Evolutionary conservation across 2,329 filamentous ascomycete species (phyloP), one percentile per base, ranked within the genome.

Genomic region (Trichophyton rubrum): DNA sequence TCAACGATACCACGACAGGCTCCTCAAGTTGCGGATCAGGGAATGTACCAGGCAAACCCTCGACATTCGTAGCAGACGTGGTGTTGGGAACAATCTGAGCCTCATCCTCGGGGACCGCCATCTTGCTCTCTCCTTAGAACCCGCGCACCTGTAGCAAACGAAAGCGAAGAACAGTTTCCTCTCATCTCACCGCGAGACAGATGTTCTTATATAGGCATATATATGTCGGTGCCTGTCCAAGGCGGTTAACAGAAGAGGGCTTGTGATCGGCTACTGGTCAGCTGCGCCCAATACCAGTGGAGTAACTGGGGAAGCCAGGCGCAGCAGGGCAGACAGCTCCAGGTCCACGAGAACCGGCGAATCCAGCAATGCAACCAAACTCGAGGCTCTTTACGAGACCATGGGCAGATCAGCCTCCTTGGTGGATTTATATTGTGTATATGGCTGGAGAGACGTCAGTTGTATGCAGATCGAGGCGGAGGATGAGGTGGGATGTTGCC

Each of bases 41-140:
- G 62, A 77, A 81, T n/a, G 76, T 74, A 56, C 80, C 79, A 20
- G 79, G 78, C 2, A 80, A 74, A 33, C 73, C 71, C 49, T 77
- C 72, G 17, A 45, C 47, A 49, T 40, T 56, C 6, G 60, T n/a
- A 17, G n/a, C 13, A 11, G 8, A 11, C 2, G 24, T 55, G 6
- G 51, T 17, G 27, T 35, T 33, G 6, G 30, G 4, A 43, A 51
- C 9, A 40, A 47, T 13, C n/a, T 56, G 41, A 30, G 59, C 20
- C 8, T 55, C 30, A 15, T 55, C 51, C 33, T 20, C 27, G 4
- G 33, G 3, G n/a, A 35, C 27, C n/a, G 47, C 24, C 13, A 58
- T 58, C 35, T 56, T 53, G 62, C 9, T 55, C 43, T 38, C 47
- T 17, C 41, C 49, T 24, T 15, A 38, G 5, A 27, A 8, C 27